These are phyloP conservation scores for Aspergillus tubingensis DNA, from an alignment of 2,329 filamentous ascomycete genomes.

Conservation along the genomic window DNA sequence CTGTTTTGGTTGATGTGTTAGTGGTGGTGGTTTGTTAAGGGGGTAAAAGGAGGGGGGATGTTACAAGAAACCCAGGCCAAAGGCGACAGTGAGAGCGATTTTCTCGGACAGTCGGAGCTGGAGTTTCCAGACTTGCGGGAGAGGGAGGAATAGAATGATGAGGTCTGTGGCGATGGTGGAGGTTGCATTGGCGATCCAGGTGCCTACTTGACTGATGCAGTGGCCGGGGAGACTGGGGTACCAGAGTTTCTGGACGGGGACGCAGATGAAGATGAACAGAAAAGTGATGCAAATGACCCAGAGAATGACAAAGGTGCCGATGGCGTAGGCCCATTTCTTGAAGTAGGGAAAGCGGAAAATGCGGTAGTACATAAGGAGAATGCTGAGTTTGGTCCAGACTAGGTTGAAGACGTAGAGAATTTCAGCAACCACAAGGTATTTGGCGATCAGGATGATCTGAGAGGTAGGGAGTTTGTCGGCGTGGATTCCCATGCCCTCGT, in stretches of 20 bases:
- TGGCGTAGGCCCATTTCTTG: conserved; percentile 31
- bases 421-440: conserved; percentile 43
- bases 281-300: conserved; percentile 34
- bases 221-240: conserved; percentile 27
- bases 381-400: conserved; percentile 31
- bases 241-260: conserved; percentile 33
- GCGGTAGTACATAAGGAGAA: conserved; percentile 33
- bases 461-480: conserved; percentile 40
- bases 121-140: conserved; percentile 32
- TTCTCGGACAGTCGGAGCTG: conserved; percentile 27
- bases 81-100: conserved; percentile 24
- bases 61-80: conserved; percentile 29
- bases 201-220: conserved; percentile 32
- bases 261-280: conserved; percentile 32
- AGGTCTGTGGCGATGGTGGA: conserved; percentile 30
- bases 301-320: conserved; percentile 26
- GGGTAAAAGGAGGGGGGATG: background rate
- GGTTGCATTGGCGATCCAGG: conserved; percentile 29
- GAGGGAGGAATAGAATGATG: conserved; percentile 27
- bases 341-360: conserved; percentile 31
- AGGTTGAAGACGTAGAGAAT: conserved; percentile 42
- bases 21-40: background rate
- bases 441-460: conserved; percentile 34
- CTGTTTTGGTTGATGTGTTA: conserved; percentile 12
- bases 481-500: conserved; percentile 52